Conservation (phyloP, 2,329 filamentous ascomycete species). For the Bretziella fagacearum region DNA sequence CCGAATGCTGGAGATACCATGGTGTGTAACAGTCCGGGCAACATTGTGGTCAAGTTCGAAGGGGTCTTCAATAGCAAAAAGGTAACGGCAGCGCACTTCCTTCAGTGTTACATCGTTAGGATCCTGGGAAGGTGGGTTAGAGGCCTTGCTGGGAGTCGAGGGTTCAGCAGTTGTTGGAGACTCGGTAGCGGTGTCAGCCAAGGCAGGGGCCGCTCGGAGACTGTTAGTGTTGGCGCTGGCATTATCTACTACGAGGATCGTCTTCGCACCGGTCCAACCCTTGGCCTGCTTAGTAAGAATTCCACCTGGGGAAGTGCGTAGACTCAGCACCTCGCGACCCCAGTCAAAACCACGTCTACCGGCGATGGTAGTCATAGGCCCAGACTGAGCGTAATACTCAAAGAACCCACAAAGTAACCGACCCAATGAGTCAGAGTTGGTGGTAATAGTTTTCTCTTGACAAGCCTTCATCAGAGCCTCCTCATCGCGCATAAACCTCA, state of each 20-base stretch:
- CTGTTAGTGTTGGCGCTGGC: neutral
- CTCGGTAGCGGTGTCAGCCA: constrained; percentile 11
- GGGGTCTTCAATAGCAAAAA: constrained; percentile 83
- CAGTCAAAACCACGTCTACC: constrained; percentile 53
- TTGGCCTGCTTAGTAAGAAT: constrained; percentile 59
- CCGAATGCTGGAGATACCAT: constrained; percentile 63
- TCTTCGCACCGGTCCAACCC: constrained; percentile 73
- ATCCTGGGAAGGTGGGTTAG: neutral
- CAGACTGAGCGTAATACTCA: constrained; percentile 59
- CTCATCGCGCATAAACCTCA: constrained; percentile 67
- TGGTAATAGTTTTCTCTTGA: constrained; percentile 38
- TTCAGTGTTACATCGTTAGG: constrained; percentile 30
- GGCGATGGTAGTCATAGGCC: constrained; percentile 32
- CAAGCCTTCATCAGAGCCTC: constrained; percentile 48
- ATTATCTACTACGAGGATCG: constrained; percentile 25
- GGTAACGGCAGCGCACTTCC: constrained; percentile 61
- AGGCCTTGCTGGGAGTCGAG: neutral
- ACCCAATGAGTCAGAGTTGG: constrained; percentile 54
- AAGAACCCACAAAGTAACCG: constrained; percentile 69
- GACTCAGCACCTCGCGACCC: constrained; percentile 61
- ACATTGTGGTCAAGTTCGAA: constrained; percentile 83
- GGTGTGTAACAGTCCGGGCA: constrained; percentile 67
- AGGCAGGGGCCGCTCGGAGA: neutral
- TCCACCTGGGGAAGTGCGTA: constrained; percentile 50
- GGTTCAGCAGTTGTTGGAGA: constrained; percentile 8